phyloP scores from a whole-genome alignment of 2,329 filamentous ascomycete species.

The Cytospora chrysosperma region DNA sequence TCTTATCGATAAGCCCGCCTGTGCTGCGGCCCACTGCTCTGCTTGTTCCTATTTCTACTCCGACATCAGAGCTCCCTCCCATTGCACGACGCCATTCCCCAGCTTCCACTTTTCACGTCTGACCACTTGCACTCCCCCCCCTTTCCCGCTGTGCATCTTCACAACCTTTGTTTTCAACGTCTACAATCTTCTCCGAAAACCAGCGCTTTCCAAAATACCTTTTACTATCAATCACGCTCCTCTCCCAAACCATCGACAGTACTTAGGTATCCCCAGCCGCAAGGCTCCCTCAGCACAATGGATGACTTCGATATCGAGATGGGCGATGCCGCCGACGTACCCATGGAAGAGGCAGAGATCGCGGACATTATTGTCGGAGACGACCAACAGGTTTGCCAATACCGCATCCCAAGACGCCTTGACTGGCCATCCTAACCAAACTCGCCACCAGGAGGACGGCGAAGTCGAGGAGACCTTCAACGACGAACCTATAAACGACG shows the following conservation, averaged over 20 bases:
- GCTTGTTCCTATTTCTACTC: not conserved
- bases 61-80: not conserved
- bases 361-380: conserved; percentile 34
- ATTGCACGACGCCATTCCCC: not conserved
- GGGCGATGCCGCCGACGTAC: conserved; percentile 56
- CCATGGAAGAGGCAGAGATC: conserved; percentile 34
- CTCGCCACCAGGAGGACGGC: conserved; percentile 37
- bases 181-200: not conserved
- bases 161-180: not conserved
- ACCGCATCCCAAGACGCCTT: not conserved
- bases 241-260: not conserved
- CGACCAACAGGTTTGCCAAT: conserved; percentile 29
- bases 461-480: conserved; percentile 39
- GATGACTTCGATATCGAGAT: conserved; percentile 68
- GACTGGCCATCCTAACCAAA: conserved; percentile 2
- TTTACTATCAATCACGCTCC: not conserved
- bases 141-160: not conserved
- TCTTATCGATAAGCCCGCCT: not conserved
- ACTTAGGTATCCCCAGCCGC: too few species aligned
- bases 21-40: not conserved
- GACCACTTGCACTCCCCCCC: not conserved
- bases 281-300: conserved; percentile 45
- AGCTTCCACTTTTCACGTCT: not conserved
- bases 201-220: not conserved
- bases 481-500: conserved; percentile 28